Percentiles rank a stretch among this genome's conserved stretches.
Evolutionary conservation across 1,284 basidiomycete genomes (phyloP).

Genomic region (Xanthoconium separans): DNA sequence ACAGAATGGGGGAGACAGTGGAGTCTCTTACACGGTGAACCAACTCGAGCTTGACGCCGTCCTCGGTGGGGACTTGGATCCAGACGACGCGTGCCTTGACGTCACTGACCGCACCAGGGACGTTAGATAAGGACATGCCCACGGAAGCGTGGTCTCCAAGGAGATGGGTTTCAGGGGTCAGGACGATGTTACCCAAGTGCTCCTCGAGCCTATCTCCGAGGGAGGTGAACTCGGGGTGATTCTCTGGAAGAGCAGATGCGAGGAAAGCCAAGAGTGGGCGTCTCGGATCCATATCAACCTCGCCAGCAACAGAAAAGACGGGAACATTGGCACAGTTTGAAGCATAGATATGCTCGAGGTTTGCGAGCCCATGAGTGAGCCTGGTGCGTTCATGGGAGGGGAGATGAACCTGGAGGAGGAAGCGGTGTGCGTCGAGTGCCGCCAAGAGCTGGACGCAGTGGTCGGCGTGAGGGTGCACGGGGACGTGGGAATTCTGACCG

Average conservation of each 20-base stretch:
- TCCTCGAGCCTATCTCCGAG: conserved; percentile 53
- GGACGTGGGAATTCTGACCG: conserved; percentile 35
- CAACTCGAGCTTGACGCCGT: conserved; percentile 55
- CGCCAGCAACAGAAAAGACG: conserved; percentile 12
- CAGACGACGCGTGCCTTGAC: conserved; percentile 74
- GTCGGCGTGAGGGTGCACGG: conserved; percentile 52
- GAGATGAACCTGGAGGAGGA: conserved; percentile 13
- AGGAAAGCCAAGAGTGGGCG: conserved; percentile 71
- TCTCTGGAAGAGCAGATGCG: conserved; percentile 63
- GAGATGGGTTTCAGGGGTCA: conserved; percentile 48
- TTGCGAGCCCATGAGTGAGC: conserved; percentile 24
- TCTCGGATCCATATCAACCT: conserved; percentile 33
- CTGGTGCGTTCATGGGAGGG: conserved; percentile 12
- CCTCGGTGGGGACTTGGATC: conserved; percentile 63
- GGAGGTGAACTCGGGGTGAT: conserved; percentile 44
- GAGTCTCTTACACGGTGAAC: conserved; percentile 39
- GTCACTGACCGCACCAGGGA: conserved; percentile 70
- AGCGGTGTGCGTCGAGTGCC: conserved; percentile 23
- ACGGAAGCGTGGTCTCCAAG: conserved; percentile 47
- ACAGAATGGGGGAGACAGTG: rapidly evolving
- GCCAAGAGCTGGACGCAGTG: conserved; percentile 52
- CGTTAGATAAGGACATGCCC: conserved; percentile 37
- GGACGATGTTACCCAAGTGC: conserved; percentile 50
- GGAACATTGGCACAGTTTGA: conserved; percentile 57
- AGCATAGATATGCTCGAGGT: conserved; percentile 45